Evolutionary conservation across 2,329 filamentous ascomycete genomes (phyloP).

Genomic region (Lasiodiplodia hormozganensis): DNA sequence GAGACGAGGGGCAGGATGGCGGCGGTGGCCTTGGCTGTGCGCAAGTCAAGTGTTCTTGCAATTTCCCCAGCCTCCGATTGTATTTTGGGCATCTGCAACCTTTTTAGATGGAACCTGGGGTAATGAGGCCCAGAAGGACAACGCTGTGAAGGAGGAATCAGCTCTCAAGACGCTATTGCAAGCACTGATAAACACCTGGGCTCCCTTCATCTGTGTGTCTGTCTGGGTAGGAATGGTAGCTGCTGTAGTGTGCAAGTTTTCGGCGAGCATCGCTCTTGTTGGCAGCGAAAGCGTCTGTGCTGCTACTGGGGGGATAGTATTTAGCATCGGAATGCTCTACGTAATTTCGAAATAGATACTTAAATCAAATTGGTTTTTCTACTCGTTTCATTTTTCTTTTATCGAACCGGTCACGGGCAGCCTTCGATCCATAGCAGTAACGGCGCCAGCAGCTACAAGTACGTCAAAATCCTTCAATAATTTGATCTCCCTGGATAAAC

Average conservation of each 20-base stretch:
- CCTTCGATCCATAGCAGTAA: too few species aligned
- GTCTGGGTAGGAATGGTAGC: slow-evolving; percentile 2
- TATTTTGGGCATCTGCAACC: slow-evolving; percentile 2
- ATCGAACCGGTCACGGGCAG: too few species aligned
- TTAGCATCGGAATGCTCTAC: neutral
- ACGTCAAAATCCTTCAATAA: too few species aligned
- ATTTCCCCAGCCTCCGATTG: slow-evolving; percentile 11
- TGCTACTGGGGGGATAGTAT: neutral
- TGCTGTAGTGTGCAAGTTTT: neutral
- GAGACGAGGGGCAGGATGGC: neutral
- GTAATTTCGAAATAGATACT: neutral
- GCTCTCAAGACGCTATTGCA: too few species aligned
- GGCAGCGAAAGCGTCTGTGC: neutral
- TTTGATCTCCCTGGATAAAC: too few species aligned
- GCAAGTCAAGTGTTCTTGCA: slow-evolving; percentile 6
- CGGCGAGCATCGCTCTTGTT: neutral
- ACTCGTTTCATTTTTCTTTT: too few species aligned
- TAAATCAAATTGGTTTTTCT: too few species aligned
- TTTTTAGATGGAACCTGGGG: slow-evolving; percentile 9
- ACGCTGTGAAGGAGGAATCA: neutral
- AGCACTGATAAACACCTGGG: neutral
- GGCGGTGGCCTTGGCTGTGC: neutral
- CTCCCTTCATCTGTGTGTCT: neutral
- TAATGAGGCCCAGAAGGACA: too few species aligned
- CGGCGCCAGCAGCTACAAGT: too few species aligned